Percentiles rank a stretch among this genome's conserved stretches.
Evolutionary conservation across 495 filamentous ascomycete genomes (phyloP).

Genomic region (Massariosphaeria phaeospora): DNA sequence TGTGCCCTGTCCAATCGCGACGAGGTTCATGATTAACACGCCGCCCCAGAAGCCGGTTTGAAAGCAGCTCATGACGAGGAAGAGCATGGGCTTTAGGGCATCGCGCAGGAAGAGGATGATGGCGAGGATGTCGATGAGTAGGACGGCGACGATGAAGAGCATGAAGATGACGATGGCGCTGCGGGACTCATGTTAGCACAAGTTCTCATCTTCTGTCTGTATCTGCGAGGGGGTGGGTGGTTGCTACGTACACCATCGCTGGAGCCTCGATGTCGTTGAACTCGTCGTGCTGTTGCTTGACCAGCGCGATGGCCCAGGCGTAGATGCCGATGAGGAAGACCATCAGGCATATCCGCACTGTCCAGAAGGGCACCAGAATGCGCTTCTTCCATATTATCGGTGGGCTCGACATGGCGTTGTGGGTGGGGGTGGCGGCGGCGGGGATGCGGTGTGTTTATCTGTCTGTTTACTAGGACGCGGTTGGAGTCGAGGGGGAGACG

Average conservation of each 20-base stretch:
- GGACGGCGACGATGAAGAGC: conserved; percentile 27
- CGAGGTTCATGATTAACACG: conserved; percentile 25
- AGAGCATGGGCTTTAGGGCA: conserved; percentile 20
- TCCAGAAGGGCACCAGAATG: conserved; percentile 34
- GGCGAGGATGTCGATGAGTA: conserved; percentile 31
- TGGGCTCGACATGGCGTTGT: conserved; percentile 18
- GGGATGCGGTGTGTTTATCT: too few species aligned
- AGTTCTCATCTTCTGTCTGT: too few species aligned
- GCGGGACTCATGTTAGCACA: too few species aligned
- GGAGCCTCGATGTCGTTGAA: not conserved
- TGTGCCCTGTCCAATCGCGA: conserved; percentile 12
- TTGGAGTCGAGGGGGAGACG: not conserved
- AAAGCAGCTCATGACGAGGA: conserved; percentile 32
- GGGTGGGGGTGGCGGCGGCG: not conserved
- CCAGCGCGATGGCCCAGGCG: conserved; percentile 14
- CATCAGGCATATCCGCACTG: conserved; percentile 25
- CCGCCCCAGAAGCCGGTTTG: conserved; percentile 29
- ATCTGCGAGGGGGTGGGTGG: too few species aligned
- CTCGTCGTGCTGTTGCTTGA: too few species aligned
- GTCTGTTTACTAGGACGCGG: too few species aligned
- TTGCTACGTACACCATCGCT: conserved; percentile 13
- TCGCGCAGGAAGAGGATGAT: conserved; percentile 30
- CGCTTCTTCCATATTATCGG: conserved; percentile 32
- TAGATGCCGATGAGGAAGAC: conserved; percentile 27
- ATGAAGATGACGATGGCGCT: conserved; percentile 29